These are phyloP conservation scores for Plasmopara muralis DNA, from an alignment of 352 stramenopile genomes.

Conservation along the genomic window DNA sequence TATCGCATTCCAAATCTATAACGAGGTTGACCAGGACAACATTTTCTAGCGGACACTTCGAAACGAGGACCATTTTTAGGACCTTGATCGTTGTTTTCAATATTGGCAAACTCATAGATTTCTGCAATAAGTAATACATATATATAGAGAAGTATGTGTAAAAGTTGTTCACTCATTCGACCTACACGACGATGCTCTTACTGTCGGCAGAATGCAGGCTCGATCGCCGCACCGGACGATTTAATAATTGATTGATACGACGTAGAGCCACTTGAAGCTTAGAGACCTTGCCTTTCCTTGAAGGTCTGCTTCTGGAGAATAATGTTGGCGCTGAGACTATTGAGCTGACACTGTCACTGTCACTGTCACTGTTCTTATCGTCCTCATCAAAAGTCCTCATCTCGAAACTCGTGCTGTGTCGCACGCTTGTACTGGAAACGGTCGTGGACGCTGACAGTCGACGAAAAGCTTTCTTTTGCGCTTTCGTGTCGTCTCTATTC, in stretches of 20 bases:
- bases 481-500: conserved; percentile 23
- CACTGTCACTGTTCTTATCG: conserved; percentile 10
- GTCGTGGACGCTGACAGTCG: conserved; percentile 18
- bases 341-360: conserved; percentile 16
- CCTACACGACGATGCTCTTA: conserved; percentile 71
- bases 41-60: no score
- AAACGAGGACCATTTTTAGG: no score
- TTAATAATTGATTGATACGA: conserved; percentile 67
- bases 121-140: no score
- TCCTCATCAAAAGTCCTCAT: conserved; percentile 17
- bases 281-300: conserved; percentile 64
- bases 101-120: no score
- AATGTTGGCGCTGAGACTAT: conserved; percentile 16
- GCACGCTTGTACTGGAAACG: conserved; percentile 16
- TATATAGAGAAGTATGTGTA: no score
- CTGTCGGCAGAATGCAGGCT: conserved; percentile 48
- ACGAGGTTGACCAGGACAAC: no score
- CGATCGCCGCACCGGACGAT: conserved; percentile 64
- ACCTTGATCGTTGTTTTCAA: no score
- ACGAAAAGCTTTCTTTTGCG: conserved; percentile 10
- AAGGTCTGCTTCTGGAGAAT: conserved; percentile 31
- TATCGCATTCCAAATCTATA: no score
- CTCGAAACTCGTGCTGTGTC: conserved; percentile 22
- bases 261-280: conserved; percentile 56
- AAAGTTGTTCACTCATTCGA: background rate